Conservation (phyloP, 371 early-diverging fungal genomes). For the Syncephalastrum contaminatum region DNA sequence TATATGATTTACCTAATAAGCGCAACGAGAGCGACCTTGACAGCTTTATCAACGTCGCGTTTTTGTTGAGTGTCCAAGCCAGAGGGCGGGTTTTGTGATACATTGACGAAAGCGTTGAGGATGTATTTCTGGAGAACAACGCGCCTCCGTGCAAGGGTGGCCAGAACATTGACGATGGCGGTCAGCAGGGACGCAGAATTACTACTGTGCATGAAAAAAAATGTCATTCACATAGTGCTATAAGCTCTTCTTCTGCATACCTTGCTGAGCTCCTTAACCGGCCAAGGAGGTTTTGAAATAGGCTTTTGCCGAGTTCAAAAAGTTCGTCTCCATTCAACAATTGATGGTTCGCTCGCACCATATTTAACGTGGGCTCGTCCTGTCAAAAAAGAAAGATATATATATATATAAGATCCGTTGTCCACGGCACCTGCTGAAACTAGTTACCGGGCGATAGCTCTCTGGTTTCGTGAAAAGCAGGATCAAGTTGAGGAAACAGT, state of each 20-base stretch:
- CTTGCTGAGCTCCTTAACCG: neutral
- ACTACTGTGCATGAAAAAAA: neutral
- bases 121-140: slow-evolving; percentile 32
- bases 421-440: too few relatives aligned
- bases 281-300: too few relatives aligned
- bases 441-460: too few relatives aligned
- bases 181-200: slow-evolving; percentile 38
- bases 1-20: slow-evolving; percentile 39
- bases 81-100: slow-evolving; percentile 26
- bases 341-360: slow-evolving; percentile 42
- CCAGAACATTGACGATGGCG: slow-evolving; percentile 42
- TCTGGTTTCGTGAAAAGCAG: slow-evolving; percentile 36
- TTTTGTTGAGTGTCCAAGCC: slow-evolving; percentile 33
- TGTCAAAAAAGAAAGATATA: slow-evolving; percentile 9
- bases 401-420: too few relatives aligned
- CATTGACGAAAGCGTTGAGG: slow-evolving; percentile 18
- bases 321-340: slow-evolving; percentile 31
- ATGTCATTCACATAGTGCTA: neutral
- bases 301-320: too few relatives aligned
- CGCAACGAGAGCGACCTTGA: slow-evolving; percentile 40
- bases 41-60: slow-evolving; percentile 40
- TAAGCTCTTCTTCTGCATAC: neutral
- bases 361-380: slow-evolving; percentile 34
- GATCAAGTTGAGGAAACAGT: slow-evolving; percentile 45
- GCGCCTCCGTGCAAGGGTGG: slow-evolving; percentile 33